These are phyloP conservation scores for Quambalaria eucalypti DNA, from an alignment of 1,284 basidiomycete species.

Conservation along the genomic window DNA sequence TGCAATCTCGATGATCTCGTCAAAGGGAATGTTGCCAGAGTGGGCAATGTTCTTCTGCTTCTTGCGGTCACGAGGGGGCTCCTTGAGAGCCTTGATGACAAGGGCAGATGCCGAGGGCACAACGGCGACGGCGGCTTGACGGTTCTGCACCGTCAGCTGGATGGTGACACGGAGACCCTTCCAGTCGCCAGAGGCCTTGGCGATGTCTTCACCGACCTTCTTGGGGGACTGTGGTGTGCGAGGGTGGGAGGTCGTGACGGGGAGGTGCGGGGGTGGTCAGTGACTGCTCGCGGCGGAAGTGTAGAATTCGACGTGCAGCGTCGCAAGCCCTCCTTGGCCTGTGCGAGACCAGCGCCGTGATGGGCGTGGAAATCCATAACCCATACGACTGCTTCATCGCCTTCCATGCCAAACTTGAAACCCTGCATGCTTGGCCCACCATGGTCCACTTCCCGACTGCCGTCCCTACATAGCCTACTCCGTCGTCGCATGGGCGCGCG, in stretches of 20 bases:
- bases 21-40: slow-evolving; percentile 84
- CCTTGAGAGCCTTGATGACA: slow-evolving; percentile 93
- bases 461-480: too few relatives aligned
- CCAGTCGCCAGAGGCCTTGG: slow-evolving; percentile 96
- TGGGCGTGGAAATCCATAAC: too few relatives aligned
- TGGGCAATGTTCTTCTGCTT: slow-evolving; percentile 99
- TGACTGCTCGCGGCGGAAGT: too few relatives aligned
- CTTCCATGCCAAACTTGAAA: too few relatives aligned
- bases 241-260: background rate
- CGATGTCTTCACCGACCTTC: slow-evolving; percentile 99
- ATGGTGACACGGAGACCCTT: slow-evolving; percentile 99
- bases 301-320: too few relatives aligned
- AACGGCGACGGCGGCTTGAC: slow-evolving; percentile 92
- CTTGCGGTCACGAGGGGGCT: slow-evolving; percentile 97
- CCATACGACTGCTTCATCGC: too few relatives aligned
- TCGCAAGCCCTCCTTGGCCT: too few relatives aligned
- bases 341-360: too few relatives aligned
- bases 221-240: slow-evolving; percentile 72
- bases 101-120: slow-evolving; percentile 96
- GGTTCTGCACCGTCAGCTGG: slow-evolving; percentile 98
- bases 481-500: too few relatives aligned
- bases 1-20: slow-evolving; percentile 90
- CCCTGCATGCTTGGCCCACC: background rate
- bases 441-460: background rate
- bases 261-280: too few relatives aligned